Evolutionary conservation across 2,329 filamentous ascomycete genomes (phyloP), one percentile per base, ranked within the genome.

Genomic region (Albifimbria verrucaria): DNA sequence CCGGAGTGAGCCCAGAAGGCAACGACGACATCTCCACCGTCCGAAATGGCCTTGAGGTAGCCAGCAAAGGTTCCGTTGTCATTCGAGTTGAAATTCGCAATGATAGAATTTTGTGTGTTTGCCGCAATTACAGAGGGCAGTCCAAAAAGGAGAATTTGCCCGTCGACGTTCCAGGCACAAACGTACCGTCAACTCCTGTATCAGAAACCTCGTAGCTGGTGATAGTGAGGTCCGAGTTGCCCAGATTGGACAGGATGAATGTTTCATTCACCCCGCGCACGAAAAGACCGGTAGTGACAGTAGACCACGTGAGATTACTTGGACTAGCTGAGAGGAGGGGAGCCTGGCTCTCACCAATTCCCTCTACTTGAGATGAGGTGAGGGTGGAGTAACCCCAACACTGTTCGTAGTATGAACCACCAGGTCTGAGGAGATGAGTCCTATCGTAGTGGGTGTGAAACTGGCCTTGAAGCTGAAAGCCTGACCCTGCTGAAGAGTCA

Each of bases 271-370:
- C 64, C 2, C 71, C 74, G 2, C 68, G 65, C 5, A 64, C 51
- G 3, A 70, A 66, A 0, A 70, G 62, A 0, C 76, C 78, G 1
- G 74, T 70, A 25, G 84, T 72, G 3, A 80, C 69, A 9, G 76
- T 73, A 3, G 71, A 68, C 57, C 84, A 85, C 0, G 75, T 73
- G 4, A 85, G 57, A 0, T 71, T 71, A 7, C 72, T 70, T 0
- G 82, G 80, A 2, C 70, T 73, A n/a, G 83, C 62, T 0, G 69
- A 64, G 1, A 85, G 63, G 2, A 83, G 62, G 0, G 80, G 69
- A 2, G 61, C 67, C 0, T 68, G 58, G 22, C 79, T 83, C 42
- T 74, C 65, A 0, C 78, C 79, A 0, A 72, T 77, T 12, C 80
- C 81, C 0, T 69, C 72, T 9, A 85, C 62, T 1, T 73, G 70